phyloP scores from a whole-genome alignment of 2,329 filamentous ascomycete species.

The Didymella segeticola region DNA sequence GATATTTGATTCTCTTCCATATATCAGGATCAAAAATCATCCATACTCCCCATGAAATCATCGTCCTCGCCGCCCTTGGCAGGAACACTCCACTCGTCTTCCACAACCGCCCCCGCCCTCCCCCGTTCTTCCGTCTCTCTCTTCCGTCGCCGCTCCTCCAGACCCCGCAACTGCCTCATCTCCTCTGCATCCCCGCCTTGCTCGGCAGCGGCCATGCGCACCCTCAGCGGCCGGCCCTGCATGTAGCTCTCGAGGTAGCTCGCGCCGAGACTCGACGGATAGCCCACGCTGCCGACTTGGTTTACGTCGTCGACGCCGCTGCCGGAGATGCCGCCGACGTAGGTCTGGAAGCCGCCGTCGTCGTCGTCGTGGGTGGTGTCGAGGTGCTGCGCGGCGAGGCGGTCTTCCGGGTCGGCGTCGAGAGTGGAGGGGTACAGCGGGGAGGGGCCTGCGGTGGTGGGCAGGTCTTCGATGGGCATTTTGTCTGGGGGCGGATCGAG shows the following conservation, averaged over 20 bases:
- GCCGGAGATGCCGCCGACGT: constrained; percentile 45
- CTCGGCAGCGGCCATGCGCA: constrained; percentile 44
- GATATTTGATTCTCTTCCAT: not conserved
- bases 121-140: constrained; percentile 10
- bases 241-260: constrained; percentile 50
- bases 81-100: constrained; percentile 9
- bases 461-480: constrained; percentile 23
- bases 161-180: constrained; percentile 10
- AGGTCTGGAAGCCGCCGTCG: constrained; percentile 41
- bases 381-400: not conserved
- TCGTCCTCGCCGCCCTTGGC: constrained; percentile 24
- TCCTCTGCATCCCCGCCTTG: constrained; percentile 26
- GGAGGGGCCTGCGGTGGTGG: constrained; percentile 15
- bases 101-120: constrained; percentile 7
- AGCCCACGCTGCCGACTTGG: constrained; percentile 44
- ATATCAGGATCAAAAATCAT: constrained; percentile 34
- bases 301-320: constrained; percentile 45
- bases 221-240: constrained; percentile 44
- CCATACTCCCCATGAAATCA: constrained; percentile 45
- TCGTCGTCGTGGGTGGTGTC: constrained; percentile 18
- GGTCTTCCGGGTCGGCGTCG: constrained; percentile 12
- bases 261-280: constrained; percentile 43
- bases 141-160: constrained; percentile 12
- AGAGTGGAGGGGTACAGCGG: constrained; percentile 32
- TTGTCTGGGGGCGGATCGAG: constrained; percentile 35